Evolutionary conservation across 1,139 yeast species (phyloP).

Genomic region (Pichia sp.): DNA sequence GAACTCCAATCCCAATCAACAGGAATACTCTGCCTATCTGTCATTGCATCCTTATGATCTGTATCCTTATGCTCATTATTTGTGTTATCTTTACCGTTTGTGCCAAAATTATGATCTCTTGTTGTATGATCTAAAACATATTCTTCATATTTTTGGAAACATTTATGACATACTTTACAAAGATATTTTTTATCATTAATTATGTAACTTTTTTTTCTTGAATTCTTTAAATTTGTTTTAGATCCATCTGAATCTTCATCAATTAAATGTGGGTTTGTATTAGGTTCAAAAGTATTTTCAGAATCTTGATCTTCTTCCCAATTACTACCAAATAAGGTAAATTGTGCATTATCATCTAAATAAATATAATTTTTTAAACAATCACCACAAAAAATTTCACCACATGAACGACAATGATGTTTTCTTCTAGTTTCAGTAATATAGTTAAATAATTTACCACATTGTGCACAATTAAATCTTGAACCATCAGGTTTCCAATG

Average conservation of each 20-base stretch:
- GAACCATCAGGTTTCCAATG: conserved; percentile 80
- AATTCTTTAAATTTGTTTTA: background rate
- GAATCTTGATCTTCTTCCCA: conserved; percentile 12
- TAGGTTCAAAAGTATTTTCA: too few relatives aligned
- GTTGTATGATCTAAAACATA: conserved; percentile 34
- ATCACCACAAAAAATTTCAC: conserved; percentile 80
- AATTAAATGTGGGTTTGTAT: background rate
- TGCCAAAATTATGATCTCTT: conserved; percentile 25
- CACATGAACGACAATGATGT: conserved; percentile 93
- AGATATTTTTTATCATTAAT: conserved; percentile 31
- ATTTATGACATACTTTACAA: conserved; percentile 72
- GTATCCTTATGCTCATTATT: conserved; percentile 7
- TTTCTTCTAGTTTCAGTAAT: conserved; percentile 58
- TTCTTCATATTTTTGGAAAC: conserved; percentile 64
- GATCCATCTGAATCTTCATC: background rate
- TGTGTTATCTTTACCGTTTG: conserved; percentile 19
- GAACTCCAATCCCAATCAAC: conserved; percentile 82
- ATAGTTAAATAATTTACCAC: conserved; percentile 59
- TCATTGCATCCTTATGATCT: conserved; percentile 20
- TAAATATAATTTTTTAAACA: conserved; percentile 49
- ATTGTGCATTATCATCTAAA: conserved; percentile 64
- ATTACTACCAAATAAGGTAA: conserved; percentile 51
- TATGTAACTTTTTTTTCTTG: background rate
- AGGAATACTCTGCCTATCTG: conserved; percentile 41
- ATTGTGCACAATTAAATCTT: conserved; percentile 62